Conservation (phyloP, 1,284 basidiomycete genomes). For the Termitomyces sp. region DNA sequence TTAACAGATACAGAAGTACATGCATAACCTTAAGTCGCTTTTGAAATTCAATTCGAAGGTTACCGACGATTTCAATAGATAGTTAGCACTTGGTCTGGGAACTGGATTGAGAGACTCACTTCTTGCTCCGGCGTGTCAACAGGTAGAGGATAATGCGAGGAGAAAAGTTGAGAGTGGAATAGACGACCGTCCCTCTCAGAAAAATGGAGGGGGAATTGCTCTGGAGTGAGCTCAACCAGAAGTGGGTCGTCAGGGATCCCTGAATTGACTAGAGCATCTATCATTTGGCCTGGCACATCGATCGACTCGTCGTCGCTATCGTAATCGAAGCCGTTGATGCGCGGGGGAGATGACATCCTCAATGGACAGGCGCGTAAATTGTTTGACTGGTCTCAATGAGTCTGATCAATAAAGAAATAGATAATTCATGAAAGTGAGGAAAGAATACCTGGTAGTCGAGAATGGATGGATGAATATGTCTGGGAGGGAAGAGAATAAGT, state of each 20-base stretch:
- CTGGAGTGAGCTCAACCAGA: slow-evolving; percentile 27
- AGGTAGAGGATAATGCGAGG: slow-evolving; percentile 58
- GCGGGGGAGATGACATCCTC: slow-evolving; percentile 9
- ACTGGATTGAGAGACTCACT: slow-evolving; percentile 31
- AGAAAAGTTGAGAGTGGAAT: slow-evolving; percentile 55
- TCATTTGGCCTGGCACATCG: neutral
- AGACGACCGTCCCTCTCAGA: slow-evolving; percentile 48
- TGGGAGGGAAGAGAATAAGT: neutral
- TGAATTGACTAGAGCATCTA: neutral
- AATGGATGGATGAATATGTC: neutral
- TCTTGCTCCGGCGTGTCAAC: slow-evolving; percentile 59
- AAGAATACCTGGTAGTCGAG: neutral
- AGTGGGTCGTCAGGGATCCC: slow-evolving; percentile 17
- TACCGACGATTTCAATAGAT: neutral
- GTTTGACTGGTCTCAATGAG: neutral
- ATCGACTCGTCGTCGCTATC: slow-evolving; percentile 18
- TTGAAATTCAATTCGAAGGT: slow-evolving; percentile 2
- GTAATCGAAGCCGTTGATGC: slow-evolving; percentile 11
- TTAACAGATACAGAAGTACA: slow-evolving; percentile 37
- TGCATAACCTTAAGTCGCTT: slow-evolving; percentile 57
- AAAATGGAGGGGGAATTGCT: slow-evolving; percentile 58
- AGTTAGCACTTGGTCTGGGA: neutral
- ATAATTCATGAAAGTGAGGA: neutral
- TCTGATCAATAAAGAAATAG: neutral
- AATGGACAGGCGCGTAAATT: neutral